Base-by-base conservation (phyloP, 176 grass and related monocot genomes). In the Zizania latifolia region DNA sequence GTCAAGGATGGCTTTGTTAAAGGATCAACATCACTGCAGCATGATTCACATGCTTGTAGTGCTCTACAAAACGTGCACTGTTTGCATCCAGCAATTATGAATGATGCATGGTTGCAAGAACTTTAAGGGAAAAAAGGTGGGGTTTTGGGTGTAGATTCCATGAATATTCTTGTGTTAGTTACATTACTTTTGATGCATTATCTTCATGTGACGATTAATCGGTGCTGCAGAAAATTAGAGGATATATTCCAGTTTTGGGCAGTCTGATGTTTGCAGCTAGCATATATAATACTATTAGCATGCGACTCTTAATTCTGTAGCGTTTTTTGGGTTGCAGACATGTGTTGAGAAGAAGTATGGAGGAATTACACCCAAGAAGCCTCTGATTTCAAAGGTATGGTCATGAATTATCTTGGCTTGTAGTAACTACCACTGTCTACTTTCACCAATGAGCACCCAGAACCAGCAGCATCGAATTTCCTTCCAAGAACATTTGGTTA, bases 301-400 rank as follows among this genome's bases (percentile, higher is more conserved):
- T n/a, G n/a, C n/a, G n/a, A 33, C 57, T 69, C 1, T 65, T 65
- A n/a, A 78, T 62, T 72, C 15, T 41, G 10, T 31, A 72, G 15
- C 14, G 22, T 29, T 53, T 26, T 35, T 6, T 57, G 63, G 43
- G 7, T 21, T 75, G 71, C 84, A 97, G 94, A 58, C 68, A 6
- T 72, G 53, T 30, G 26, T 44, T 1, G 84, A 85, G 81, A 93
- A 87, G 35, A 97, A 93, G 82, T 97, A 89, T 72, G 89, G 88
- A 80, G 86, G 88, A 39, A 89, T 98, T 68, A 79, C 84, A 30
- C 78, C 94, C 2, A 98, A 94, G 58, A 94, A 94, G 43, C 91
- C 89, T 67, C 82, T 98, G 57, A 98, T 98, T 66, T 83, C 94
- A 48, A 98, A 92, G 86, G 94, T 91, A 77, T 31, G n/a, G 5